phyloP scores from a whole-genome alignment of 2,329 filamentous ascomycete species.

The Aspergillus sp. region DNA sequence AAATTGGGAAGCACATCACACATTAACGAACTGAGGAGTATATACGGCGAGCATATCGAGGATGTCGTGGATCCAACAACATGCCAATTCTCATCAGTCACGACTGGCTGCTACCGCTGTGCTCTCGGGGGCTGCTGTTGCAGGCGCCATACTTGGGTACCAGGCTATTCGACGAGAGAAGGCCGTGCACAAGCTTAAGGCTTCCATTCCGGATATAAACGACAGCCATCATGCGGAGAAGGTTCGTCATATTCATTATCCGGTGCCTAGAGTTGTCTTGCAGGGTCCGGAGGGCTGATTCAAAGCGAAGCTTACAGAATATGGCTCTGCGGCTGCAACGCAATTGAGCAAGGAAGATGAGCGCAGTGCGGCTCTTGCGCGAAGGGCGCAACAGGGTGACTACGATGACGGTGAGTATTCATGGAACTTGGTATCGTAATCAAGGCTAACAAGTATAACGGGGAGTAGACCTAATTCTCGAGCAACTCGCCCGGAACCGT shows the following conservation, averaged over 20 bases:
- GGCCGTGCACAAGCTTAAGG: conserved; percentile 52
- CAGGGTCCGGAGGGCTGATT: conserved; percentile 25
- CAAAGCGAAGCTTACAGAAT: conserved; percentile 44
- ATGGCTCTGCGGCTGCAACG: conserved; percentile 29
- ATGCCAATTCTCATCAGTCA: conserved; percentile 33
- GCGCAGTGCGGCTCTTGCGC: conserved; percentile 51
- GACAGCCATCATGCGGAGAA: conserved; percentile 46
- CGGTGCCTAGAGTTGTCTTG: no score
- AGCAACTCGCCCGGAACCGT: conserved; percentile 87
- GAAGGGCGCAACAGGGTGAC: conserved; percentile 55
- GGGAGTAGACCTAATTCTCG: conserved; percentile 70
- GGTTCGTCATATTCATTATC: conserved; percentile 25
- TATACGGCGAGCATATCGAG: background rate
- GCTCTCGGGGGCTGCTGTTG: conserved; percentile 39
- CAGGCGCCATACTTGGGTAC: conserved; percentile 50
- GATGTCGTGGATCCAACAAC: conserved; percentile 37
- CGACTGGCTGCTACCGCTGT: conserved; percentile 39
- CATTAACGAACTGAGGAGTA: background rate
- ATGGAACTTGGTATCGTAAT: background rate
- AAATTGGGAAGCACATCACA: background rate
- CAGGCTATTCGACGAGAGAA: conserved; percentile 51
- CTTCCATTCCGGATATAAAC: conserved; percentile 53
- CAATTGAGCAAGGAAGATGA: conserved; percentile 48
- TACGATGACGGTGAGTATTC: conserved; percentile 53
- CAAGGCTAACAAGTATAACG: conserved; percentile 3